Evolutionary conservation across 1,139 yeast genomes (phyloP), one percentile per base, ranked within the genome.

Genomic region (Arxiozyma telluris): DNA sequence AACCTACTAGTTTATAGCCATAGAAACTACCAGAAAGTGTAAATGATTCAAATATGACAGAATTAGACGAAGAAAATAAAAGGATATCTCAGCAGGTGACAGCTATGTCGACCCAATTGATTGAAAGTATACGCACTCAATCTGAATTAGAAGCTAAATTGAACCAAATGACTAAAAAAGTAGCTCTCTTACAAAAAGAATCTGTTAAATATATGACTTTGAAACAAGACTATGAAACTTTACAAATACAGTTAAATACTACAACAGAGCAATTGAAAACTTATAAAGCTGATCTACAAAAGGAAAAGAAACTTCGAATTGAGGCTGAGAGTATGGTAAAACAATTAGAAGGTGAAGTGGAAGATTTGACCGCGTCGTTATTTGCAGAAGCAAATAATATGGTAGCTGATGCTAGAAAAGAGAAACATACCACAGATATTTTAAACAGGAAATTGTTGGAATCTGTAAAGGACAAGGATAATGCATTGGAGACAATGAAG

Each of bases 351-450:
- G 79, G 76, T 21, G 96, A 88, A 66, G 85, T 87, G 34, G 93
- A 86, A 65, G 95, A 87, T 48, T 73, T 88, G 53, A 80, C 89
- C 1, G 88, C 83, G 1, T 81, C 89, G 1, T 71, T 87, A 47
- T 87, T 87, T 66, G 84, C 81, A 61, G 93, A 87, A 64, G 96
- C 96, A 22, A 87, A 87, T 65, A 76, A 77, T 50, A 86, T 85
- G 87, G 96, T 87, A 17, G 80, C 82, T 56, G 79, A 80, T 59
- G 94, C 93, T 1, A 79, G 84, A 55, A 72, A 78, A 59, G 85
- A 81, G 60, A 76, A 82, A 15, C 75, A 79, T 61, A 79, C 76
- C 52, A 74, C 74, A 57, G 80, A 80, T 59, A 68, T 76, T 47
- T 76, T 78, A 58, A 73, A 72, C 41, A 64, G 67, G 11, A 83